phyloP scores from a whole-genome alignment of 2,329 filamentous ascomycete species.

The Polytolypa hystricis region DNA sequence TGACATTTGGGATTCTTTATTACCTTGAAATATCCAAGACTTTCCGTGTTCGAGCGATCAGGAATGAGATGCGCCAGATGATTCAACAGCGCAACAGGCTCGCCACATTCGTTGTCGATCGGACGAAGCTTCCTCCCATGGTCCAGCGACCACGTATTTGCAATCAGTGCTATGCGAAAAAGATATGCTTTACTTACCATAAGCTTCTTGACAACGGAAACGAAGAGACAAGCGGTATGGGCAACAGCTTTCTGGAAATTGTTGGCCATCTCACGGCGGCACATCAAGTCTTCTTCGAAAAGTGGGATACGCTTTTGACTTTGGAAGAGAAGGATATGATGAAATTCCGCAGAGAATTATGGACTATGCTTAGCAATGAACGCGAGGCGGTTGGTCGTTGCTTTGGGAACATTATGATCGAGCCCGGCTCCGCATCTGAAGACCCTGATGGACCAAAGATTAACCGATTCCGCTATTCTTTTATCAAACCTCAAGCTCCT shows the following conservation, averaged over 20 bases:
- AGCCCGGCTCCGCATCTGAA: constrained; percentile 62
- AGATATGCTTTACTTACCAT: constrained; percentile 86
- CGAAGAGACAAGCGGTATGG: constrained; percentile 68
- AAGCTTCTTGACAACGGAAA: constrained; percentile 76
- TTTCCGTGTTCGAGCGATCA: constrained; percentile 70
- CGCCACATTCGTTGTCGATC: constrained; percentile 72
- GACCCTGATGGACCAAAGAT: constrained; percentile 66
- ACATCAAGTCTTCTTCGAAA: constrained; percentile 77
- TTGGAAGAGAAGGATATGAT: constrained; percentile 89
- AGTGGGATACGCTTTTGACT: constrained; percentile 87
- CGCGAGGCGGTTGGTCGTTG: constrained; percentile 81
- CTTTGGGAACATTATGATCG: constrained; percentile 77
- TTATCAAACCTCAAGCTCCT: constrained; percentile 56
- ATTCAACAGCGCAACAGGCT: constrained; percentile 90
- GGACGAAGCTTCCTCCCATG: constrained; percentile 75
- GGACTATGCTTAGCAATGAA: constrained; percentile 88
- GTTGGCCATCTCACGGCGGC: constrained; percentile 63
- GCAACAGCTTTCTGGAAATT: constrained; percentile 69
- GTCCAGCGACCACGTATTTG: constrained; percentile 72
- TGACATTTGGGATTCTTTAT: constrained; percentile 82
- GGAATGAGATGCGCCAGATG: constrained; percentile 88
- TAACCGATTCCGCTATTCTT: constrained; percentile 80
- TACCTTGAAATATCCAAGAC: constrained; percentile 88
- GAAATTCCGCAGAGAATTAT: constrained; percentile 78
- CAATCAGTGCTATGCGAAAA: constrained; percentile 79